Conservation (phyloP, 257 asterid species). For the Solanum neorickii region DNA sequence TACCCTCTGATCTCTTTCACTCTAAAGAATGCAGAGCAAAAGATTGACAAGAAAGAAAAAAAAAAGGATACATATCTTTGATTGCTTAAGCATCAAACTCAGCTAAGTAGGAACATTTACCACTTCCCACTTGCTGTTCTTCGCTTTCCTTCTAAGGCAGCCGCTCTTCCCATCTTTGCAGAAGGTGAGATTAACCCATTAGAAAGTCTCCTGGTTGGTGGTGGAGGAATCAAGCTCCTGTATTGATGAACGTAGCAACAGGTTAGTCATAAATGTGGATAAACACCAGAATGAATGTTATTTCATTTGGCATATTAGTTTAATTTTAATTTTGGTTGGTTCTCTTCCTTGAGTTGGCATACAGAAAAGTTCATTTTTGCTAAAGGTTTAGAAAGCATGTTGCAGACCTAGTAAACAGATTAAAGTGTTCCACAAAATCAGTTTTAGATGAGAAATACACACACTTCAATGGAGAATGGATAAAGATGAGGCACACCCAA, state of each 20-base stretch:
- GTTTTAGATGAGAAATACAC: not conserved
- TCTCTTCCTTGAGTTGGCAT: not conserved
- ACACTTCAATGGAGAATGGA: not conserved
- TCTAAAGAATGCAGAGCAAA: conserved; percentile 21
- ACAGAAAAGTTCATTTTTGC: not conserved
- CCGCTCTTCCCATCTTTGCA: conserved; percentile 24
- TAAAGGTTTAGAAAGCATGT: not conserved
- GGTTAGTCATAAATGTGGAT: not conserved
- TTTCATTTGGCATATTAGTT: not conserved
- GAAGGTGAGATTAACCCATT: conserved; percentile 25
- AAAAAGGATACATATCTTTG: not conserved
- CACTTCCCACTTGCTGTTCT: conserved; percentile 42
- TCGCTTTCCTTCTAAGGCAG: conserved; percentile 35
- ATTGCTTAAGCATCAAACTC: conserved; percentile 1
- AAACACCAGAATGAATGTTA: not conserved
- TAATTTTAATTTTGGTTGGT: not conserved
- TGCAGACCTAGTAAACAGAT: not conserved
- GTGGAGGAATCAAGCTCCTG: conserved; percentile 67
- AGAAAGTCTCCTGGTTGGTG: conserved; percentile 37
- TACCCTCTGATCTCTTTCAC: conserved; percentile 3
- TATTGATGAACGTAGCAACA: not conserved
- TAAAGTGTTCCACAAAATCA: not conserved
- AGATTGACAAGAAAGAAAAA: not conserved
- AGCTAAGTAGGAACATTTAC: conserved; percentile 4
- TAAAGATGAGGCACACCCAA: not conserved